Evolutionary conservation across 331 rosid species (phyloP).

Genomic region (Arachis monticola): DNA sequence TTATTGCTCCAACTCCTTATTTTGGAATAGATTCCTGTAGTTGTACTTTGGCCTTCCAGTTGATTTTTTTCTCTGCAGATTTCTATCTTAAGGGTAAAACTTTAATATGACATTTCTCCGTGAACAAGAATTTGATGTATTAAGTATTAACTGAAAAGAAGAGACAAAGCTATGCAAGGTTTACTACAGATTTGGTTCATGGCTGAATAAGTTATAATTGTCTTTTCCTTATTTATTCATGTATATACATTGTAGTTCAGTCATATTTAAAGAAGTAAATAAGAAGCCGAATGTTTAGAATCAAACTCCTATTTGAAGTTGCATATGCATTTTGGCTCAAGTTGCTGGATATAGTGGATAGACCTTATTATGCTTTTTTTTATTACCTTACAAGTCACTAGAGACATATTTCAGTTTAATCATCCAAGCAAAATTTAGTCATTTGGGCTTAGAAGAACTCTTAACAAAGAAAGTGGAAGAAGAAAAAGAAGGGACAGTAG

Average conservation of each 20-base stretch:
- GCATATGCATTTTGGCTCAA: not conserved
- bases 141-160: not conserved
- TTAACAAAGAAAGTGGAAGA: too few relatives aligned
- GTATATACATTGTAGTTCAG: not conserved
- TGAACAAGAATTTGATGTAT: constrained; percentile 20
- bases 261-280: not conserved
- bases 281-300: not conserved
- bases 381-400: not conserved
- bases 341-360: not conserved
- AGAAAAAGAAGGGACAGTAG: too few relatives aligned
- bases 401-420: too few relatives aligned
- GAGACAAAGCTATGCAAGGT: too few relatives aligned
- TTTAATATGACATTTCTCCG: not conserved
- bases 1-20: too few relatives aligned
- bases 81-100: not conserved
- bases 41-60: constrained; percentile 49
- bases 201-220: too few relatives aligned
- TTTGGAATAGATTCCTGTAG: constrained; percentile 44
- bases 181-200: too few relatives aligned
- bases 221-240: too few relatives aligned
- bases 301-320: not conserved
- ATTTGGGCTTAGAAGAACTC: too few relatives aligned
- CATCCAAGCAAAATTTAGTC: too few relatives aligned
- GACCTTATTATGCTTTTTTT: not conserved
- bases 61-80: constrained; percentile 3